phyloP scores from a whole-genome alignment of 371 early-diverging fungal genomes.

The Haplosporangium sp. region DNA sequence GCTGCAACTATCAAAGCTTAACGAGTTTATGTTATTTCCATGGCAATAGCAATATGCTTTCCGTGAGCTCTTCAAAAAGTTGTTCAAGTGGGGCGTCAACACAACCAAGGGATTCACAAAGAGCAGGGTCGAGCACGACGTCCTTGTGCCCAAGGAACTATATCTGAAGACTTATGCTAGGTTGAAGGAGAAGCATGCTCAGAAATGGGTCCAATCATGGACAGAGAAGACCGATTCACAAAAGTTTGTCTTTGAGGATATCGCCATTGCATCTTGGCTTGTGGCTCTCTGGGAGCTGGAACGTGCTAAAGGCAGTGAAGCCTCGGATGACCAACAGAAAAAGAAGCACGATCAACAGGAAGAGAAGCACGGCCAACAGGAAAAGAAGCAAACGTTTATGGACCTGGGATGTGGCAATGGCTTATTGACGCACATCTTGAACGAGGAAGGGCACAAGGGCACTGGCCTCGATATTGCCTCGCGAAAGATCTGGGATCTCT shows the following conservation, averaged over 20 bases:
- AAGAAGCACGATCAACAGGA: background rate
- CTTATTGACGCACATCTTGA: conserved; percentile 80
- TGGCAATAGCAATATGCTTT: conserved; percentile 65
- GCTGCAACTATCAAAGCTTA: too few relatives aligned
- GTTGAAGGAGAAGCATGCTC: conserved; percentile 76
- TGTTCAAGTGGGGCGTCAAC: conserved; percentile 85
- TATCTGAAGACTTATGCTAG: conserved; percentile 71
- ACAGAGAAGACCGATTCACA: conserved; percentile 84
- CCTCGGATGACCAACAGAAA: background rate
- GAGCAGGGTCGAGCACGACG: conserved; percentile 72
- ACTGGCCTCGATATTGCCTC: conserved; percentile 82
- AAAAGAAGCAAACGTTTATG: conserved; percentile 70
- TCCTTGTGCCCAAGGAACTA: conserved; percentile 73
- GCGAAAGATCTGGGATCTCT: conserved; percentile 82
- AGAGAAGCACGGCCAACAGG: conserved; percentile 14
- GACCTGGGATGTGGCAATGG: conserved; percentile 96
- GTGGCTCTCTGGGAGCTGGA: conserved; percentile 78
- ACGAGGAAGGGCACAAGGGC: conserved; percentile 83
- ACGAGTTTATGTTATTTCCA: too few relatives aligned
- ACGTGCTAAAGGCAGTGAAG: conserved; percentile 19
- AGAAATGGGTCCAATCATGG: conserved; percentile 68
- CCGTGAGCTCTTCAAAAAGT: conserved; percentile 71
- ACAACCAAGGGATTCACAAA: conserved; percentile 80
- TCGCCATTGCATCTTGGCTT: conserved; percentile 86
- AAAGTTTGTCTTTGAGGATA: conserved; percentile 89